These are phyloP conservation scores for Orbilia blumenaviensis DNA, from an alignment of 2,329 filamentous ascomycete species.

Conservation along the genomic window DNA sequence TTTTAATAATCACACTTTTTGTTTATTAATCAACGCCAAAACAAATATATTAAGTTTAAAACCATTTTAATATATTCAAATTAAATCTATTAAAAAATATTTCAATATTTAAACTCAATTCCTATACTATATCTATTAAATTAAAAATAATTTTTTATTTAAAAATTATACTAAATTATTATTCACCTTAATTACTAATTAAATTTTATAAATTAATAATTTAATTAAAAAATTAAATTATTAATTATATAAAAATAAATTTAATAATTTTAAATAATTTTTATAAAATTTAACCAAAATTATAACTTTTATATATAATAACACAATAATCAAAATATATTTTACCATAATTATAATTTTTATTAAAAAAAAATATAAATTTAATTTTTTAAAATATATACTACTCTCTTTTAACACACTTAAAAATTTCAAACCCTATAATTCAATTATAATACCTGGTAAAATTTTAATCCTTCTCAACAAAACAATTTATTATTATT, in stretches of 20 bases:
- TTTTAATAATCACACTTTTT: conserved; percentile 15
- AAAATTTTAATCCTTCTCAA: neutral
- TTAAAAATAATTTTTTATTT: neutral
- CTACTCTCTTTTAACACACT: neutral
- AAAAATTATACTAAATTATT: neutral
- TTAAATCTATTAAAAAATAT: neutral
- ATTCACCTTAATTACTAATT: neutral
- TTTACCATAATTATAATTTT: neutral
- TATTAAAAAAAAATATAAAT: neutral
- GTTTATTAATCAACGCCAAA: neutral
- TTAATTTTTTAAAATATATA: neutral
- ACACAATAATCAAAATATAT: neutral
- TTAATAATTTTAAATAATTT: neutral
- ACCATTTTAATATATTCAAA: conserved; percentile 1
- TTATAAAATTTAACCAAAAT: neutral
- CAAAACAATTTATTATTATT: neutral
- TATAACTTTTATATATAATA: neutral
- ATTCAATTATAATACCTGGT: neutral
- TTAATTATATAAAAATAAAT: neutral
- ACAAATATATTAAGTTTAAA: neutral
- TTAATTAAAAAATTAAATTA: neutral
- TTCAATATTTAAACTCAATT: conserved; percentile 1
- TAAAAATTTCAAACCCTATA: neutral
- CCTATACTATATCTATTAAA: conserved; percentile 10
- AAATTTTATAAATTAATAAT: neutral